These are phyloP conservation scores for Saturnispora hagleri DNA, from an alignment of 805 yeast species.

Conservation along the genomic window DNA sequence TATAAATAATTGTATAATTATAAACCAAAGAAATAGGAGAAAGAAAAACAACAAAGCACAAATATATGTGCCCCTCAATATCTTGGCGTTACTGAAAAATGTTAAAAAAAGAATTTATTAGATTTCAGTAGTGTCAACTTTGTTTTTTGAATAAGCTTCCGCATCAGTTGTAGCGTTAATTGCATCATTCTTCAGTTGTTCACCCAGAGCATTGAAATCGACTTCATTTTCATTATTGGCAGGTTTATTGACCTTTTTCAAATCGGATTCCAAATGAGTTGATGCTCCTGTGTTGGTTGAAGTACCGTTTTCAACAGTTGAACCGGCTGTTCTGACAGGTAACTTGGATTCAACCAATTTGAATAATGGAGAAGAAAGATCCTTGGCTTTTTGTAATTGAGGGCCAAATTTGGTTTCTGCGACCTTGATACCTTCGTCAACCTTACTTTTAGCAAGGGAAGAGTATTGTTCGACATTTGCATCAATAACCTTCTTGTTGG, in stretches of 20 bases:
- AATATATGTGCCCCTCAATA: not conserved
- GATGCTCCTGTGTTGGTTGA: slow-evolving; percentile 8
- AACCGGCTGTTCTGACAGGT: slow-evolving; percentile 62
- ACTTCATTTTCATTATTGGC: slow-evolving; percentile 8
- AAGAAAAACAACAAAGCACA: not conserved
- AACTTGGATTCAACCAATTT: slow-evolving; percentile 46
- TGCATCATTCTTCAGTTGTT: slow-evolving; percentile 13
- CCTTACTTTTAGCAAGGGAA: slow-evolving; percentile 41
- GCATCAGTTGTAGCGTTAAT: slow-evolving; percentile 6
- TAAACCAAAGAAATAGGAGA: not conserved
- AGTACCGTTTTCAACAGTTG: slow-evolving; percentile 42
- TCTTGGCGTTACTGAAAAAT: not conserved
- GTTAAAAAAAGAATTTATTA: not conserved
- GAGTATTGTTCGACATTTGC: slow-evolving; percentile 41
- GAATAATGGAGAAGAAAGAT: slow-evolving; percentile 61
- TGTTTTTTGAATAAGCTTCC: slow-evolving; percentile 10
- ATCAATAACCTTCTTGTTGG: slow-evolving; percentile 72
- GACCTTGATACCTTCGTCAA: slow-evolving; percentile 32
- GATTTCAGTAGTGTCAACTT: slow-evolving; percentile 7
- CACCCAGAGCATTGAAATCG: slow-evolving; percentile 14
- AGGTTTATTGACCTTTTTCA: slow-evolving; percentile 5
- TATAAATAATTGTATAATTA: not conserved
- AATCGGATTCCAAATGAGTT: slow-evolving; percentile 2
- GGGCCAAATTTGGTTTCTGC: slow-evolving; percentile 44
- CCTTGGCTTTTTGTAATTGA: slow-evolving; percentile 44